Evolutionary conservation across 2,329 filamentous ascomycete species (phyloP), one percentile per base, ranked within the genome.

Genomic region (Arthrobotrys pseudoclavata): DNA sequence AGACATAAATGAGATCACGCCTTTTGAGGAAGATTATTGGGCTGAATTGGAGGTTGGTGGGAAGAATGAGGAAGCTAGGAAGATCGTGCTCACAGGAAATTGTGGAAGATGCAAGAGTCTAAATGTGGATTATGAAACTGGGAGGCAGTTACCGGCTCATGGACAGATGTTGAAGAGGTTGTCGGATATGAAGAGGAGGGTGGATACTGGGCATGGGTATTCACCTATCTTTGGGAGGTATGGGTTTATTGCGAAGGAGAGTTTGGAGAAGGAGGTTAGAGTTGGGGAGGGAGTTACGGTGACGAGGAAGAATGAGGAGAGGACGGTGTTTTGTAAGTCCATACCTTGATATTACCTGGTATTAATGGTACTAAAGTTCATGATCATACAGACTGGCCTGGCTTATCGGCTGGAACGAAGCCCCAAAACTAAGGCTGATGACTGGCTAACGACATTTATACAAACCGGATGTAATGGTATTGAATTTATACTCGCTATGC

Each of bases 21-120:
- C 88, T 0, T 94, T 88, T 82, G 90, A 90, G 12, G 91, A 94
- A 82, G 91, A 94, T 82, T 92, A 87, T 81, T 94, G 91, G 91
- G 87, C 85, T 1, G 89, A 90, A 81, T 83, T 93, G 37, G 83
- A 83, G 15, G 82, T 91, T 78, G 76, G 2, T 67, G 75, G 15
- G 5, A 61, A 45, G 61, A 18, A 24, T 18, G 18, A 22, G 26
- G 45, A 40, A 12, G 20, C 26, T n/a, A 50, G 31, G 42, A 53
- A 84, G 47, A 84, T 93, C 5, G 82, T 87, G 4, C 84, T 93
- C 31, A 93, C 90, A 37, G 89, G 88, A 63, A 92, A 93, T 82
- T 94, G 91, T 82, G 87, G 86, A 37, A 86, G 91, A 45, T 94
- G 91, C 83, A 84, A 85, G 31, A 91, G 89, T 50, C 48, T 76